These are phyloP conservation scores for Ensete glaucum DNA, from an alignment of 176 grass and related monocot genomes.

Conservation along the genomic window DNA sequence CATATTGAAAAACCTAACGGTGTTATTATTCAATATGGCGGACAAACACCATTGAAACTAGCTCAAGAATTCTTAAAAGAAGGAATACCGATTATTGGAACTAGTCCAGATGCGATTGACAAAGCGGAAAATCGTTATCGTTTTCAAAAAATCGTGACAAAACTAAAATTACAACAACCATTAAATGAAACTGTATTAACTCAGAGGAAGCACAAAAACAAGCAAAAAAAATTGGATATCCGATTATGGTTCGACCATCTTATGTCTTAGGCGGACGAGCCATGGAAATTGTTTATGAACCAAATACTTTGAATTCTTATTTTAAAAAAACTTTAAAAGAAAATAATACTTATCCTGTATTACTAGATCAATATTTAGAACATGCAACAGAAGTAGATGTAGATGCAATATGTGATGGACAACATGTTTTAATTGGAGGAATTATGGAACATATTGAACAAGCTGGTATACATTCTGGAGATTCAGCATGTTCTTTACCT, in stretches of 20 bases:
- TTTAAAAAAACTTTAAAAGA: too few species aligned
- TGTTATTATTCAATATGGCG: slow-evolving; percentile 86
- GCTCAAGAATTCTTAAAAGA: slow-evolving; percentile 55
- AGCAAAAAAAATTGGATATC: slow-evolving; percentile 71
- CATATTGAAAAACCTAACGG: slow-evolving; percentile 75
- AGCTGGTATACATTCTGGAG: slow-evolving; percentile 84
- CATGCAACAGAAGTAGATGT: slow-evolving; percentile 92
- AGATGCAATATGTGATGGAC: slow-evolving; percentile 67
- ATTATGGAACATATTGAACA: slow-evolving; percentile 99
- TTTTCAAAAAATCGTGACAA: slow-evolving; percentile 80
- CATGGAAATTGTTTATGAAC: slow-evolving; percentile 92
- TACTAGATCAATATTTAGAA: slow-evolving; percentile 73
- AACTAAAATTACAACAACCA: slow-evolving; percentile 74
- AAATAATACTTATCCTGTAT: slow-evolving; percentile 79
- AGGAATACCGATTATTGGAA: slow-evolving; percentile 69
- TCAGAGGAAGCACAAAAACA: slow-evolving; percentile 62
- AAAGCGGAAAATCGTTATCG: slow-evolving; percentile 76
- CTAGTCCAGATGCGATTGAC: slow-evolving; percentile 88
- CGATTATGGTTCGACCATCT: slow-evolving; percentile 74
- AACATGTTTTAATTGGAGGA: slow-evolving; percentile 82
- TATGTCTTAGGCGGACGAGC: slow-evolving; percentile 91
- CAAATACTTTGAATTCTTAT: slow-evolving; percentile 73
- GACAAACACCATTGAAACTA: slow-evolving; percentile 87
- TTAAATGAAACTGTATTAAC: slow-evolving; percentile 79
- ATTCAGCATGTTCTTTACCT: slow-evolving; percentile 84